These are phyloP conservation scores for Tylopilus felleus DNA, from an alignment of 768 basidiomycete genomes.

Conservation along the genomic window DNA sequence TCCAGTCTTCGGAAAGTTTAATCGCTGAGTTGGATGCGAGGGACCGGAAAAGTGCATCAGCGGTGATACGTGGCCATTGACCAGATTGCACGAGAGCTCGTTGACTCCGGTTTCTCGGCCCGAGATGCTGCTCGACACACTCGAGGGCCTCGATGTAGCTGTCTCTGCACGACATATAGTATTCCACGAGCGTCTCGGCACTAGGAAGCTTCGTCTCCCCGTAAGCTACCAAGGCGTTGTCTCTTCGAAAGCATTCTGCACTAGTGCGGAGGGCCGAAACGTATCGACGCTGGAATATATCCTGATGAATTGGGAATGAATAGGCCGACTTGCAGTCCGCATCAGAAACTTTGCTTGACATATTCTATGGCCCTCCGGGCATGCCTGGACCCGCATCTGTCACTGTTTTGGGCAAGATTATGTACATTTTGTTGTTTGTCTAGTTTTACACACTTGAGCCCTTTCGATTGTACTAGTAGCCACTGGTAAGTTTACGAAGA, in stretches of 20 bases:
- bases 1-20: constrained; percentile 28
- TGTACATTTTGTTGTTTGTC: too few relatives aligned
- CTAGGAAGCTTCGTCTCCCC: neutral
- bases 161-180: constrained; percentile 11
- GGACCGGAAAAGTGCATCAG: constrained; percentile 26
- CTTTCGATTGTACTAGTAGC: too few relatives aligned
- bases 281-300: constrained; percentile 10
- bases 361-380: too few relatives aligned
- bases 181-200: neutral
- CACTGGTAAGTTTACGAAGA: too few relatives aligned
- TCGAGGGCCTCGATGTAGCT: neutral
- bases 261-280: constrained; percentile 8
- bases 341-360: too few relatives aligned
- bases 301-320: too few relatives aligned
- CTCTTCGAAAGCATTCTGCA: constrained; percentile 6
- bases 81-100: constrained; percentile 17
- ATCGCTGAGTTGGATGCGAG: constrained; percentile 27
- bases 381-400: too few relatives aligned
- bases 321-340: too few relatives aligned
- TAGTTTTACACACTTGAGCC: too few relatives aligned
- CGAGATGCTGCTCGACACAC: constrained; percentile 6
- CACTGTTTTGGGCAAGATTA: too few relatives aligned
- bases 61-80: constrained; percentile 39
- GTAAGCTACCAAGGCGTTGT: neutral
- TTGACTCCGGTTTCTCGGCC: constrained; percentile 19